phyloP scores from a whole-genome alignment of 2,329 filamentous ascomycete species.

The Hymenoscyphus scutula region DNA sequence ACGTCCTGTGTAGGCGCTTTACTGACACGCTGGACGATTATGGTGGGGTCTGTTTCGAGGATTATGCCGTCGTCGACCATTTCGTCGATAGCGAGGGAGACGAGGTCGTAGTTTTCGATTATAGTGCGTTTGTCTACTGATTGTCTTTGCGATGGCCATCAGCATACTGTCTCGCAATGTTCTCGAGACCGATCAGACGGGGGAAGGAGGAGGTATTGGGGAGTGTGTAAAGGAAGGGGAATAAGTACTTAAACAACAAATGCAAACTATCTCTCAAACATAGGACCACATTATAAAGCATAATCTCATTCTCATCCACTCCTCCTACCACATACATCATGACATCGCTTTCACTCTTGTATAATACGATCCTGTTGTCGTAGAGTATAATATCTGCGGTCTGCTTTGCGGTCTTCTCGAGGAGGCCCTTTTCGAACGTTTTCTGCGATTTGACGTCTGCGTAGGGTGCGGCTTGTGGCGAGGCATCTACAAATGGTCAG shows the following conservation, averaged over 20 bases:
- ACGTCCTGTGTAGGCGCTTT: conserved; percentile 88
- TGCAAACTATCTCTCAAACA: conserved; percentile 88
- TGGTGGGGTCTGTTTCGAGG: conserved; percentile 92
- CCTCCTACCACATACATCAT: conserved; percentile 94
- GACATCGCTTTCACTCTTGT: conserved; percentile 96
- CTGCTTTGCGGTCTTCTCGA: conserved; percentile 96
- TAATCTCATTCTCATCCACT: conserved; percentile 92
- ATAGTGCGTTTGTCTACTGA: conserved; percentile 97
- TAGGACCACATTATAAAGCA: conserved; percentile 91
- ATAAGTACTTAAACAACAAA: conserved; percentile 80
- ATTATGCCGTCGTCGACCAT: conserved; percentile 95
- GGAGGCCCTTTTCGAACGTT: conserved; percentile 90
- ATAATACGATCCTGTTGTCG: conserved; percentile 93
- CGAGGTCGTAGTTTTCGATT: conserved; percentile 97
- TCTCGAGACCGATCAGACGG: too few species aligned
- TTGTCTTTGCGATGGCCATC: conserved; percentile 56
- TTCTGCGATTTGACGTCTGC: conserved; percentile 90
- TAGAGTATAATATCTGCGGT: conserved; percentile 95
- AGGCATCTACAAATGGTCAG: conserved; percentile 28
- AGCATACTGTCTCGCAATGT: too few species aligned
- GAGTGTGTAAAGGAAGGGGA: too few species aligned
- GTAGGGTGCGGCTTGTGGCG: conserved; percentile 68
- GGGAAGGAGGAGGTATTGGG: too few species aligned
- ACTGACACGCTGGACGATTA: conserved; percentile 89
- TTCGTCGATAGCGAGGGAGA: conserved; percentile 91